A percentile compares a stretch with the other conserved stretches of the same genome.
phyloP scores from a whole-genome alignment of 2,329 filamentous ascomycete genomes.

The Sclerotiophoma versabilis region DNA sequence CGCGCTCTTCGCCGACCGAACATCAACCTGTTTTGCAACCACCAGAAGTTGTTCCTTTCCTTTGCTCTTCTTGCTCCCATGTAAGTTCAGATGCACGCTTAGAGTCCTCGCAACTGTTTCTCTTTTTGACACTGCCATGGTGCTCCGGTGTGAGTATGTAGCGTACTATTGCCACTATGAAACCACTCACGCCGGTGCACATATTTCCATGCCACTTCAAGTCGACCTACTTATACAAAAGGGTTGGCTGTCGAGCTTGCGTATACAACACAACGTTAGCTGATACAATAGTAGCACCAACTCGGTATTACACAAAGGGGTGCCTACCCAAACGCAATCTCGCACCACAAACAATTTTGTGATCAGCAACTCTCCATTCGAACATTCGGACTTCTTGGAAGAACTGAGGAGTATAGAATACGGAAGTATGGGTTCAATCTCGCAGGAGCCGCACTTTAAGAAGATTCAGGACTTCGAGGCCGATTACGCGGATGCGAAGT shows the following conservation, averaged over 20 bases:
- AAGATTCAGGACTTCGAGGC: conserved; percentile 85
- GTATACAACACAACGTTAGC: neutral
- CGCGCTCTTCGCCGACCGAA: conserved; percentile 8
- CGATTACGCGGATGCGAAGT: conserved; percentile 85
- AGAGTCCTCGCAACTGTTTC: neutral
- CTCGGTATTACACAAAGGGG: conserved; percentile 34
- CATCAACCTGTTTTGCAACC: conserved; percentile 1
- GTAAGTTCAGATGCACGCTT: neutral
- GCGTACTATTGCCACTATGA: neutral
- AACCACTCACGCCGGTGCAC: neutral
- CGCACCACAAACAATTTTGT: conserved; percentile 7
- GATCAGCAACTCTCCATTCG: neutral
- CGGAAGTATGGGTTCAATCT: conserved; percentile 40
- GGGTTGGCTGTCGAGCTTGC: neutral
- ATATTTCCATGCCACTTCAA: neutral
- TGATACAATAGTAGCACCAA: conserved; percentile 41
- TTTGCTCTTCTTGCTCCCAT: neutral
- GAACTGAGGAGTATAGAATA: conserved; percentile 12
- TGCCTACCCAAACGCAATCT: conserved; percentile 10
- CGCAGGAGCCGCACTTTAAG: conserved; percentile 70
- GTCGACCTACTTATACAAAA: neutral
- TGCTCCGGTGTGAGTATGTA: neutral
- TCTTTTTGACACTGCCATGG: neutral
- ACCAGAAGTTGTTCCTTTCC: neutral
- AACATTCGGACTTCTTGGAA: neutral